phyloP scores from a whole-genome alignment of 805 yeast species.

The Starmera quercuum region DNA sequence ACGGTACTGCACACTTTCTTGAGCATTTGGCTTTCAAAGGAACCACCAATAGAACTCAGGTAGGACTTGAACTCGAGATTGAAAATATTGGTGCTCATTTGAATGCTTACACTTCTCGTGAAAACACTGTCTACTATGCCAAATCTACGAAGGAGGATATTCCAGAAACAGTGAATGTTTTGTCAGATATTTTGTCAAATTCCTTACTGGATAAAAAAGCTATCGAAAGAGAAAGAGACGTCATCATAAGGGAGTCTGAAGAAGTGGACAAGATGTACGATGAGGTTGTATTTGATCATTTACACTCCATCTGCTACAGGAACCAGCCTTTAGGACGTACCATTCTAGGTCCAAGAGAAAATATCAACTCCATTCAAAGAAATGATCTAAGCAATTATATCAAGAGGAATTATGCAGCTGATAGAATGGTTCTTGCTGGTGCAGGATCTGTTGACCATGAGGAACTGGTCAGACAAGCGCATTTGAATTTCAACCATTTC shows the following conservation, averaged over 20 bases:
- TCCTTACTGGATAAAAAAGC: constrained; percentile 78
- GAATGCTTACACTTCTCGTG: constrained; percentile 98
- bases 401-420: constrained; percentile 83
- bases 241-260: constrained; percentile 91
- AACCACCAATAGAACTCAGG: constrained; percentile 72
- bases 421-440: constrained; percentile 96
- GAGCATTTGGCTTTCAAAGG: constrained; percentile 98
- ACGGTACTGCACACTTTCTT: constrained; percentile 96
- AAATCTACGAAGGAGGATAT: constrained; percentile 77
- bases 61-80: constrained; percentile 81
- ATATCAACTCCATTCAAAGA: constrained; percentile 73
- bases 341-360: constrained; percentile 87
- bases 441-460: constrained; percentile 92
- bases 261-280: constrained; percentile 98
- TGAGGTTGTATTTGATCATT: constrained; percentile 94
- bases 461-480: constrained; percentile 69
- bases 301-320: constrained; percentile 87
- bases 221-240: constrained; percentile 93
- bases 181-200: constrained; percentile 82
- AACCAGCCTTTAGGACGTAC: constrained; percentile 95
- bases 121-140: constrained; percentile 94
- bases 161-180: constrained; percentile 77
- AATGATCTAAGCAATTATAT: constrained; percentile 76
- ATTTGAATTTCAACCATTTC: constrained; percentile 67
- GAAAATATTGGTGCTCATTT: constrained; percentile 96